Base-by-base conservation (phyloP, 495 filamentous ascomycete species). In the Corynascus novoguineensis region DNA sequence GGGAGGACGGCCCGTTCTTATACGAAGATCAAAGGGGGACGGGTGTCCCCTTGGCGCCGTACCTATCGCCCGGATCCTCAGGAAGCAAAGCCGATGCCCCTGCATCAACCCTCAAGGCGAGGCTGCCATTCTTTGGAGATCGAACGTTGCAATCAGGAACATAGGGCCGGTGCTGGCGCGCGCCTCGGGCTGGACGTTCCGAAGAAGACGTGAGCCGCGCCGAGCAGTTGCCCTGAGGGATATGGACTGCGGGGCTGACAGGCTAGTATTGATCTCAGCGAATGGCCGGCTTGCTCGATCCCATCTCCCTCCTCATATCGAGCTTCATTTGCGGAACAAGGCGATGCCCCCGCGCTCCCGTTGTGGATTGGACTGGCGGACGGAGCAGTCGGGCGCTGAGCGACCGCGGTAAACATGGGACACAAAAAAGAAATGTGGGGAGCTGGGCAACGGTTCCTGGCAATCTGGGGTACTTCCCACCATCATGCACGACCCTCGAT, bases 101-200 rank as follows among this genome's bases (percentile, higher is more conserved):
- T 34, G 32, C 6, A 19, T 32, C 31, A n/a, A 24, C 14, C 28
- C 34, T 19, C 34, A 34, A 38, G 3, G 41, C 24, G 24, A 38
- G 9, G 41, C 50, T 60, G 45, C 41, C 41, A 25, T 31, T 17
- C 21, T 29, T 21, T 17, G 50, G 31, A 27, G 21, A 44, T 40
- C n/a, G 46, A 58, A 41, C 49, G 57, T 61, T 31, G 72, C 68
- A 75, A 76, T 76, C 69, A 73, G 74, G 73, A 77, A 77, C 59
- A 61, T 62, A 77, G 75, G 75, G 64, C 74, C 75, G 73, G 62
- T 48, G 61, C 57, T 60, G 61, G 65, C 71, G 62, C 61, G 67
- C 61, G 40, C 45, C 69, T 75, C 75, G 75, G 74, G 67, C 72
- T 62, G 60, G 61, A 68, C 61, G 59, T 64, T 78, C 74, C 75